Evolutionary conservation across 768 basidiomycete species (phyloP), one percentile per base, ranked within the genome.

Genomic region (Inosperma sp.): DNA sequence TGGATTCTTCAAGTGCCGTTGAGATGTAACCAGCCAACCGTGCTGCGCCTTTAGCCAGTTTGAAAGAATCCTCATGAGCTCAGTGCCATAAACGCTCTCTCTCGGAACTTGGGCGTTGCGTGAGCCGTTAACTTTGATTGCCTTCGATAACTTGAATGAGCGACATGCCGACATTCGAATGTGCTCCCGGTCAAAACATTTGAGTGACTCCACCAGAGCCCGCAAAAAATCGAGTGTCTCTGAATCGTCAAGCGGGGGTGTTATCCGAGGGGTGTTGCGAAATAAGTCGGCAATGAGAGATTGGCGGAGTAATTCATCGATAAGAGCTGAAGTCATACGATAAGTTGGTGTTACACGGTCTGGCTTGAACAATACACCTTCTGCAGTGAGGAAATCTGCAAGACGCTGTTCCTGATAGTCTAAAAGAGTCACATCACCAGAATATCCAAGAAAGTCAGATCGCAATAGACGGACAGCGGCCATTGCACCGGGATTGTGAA

Each of bases 301-400:
- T 29, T 13, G 26, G 41, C 41, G n/a, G 21, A 43, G 8, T 5
- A 43, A 29, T 43, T 29, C 41, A 43, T 43, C 41, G 41, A 42
- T 27, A 42, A 42, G 5, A 42, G 41, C 41, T 17, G 41, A 42
- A 42, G 41, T 42, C 41, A 42, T 42, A n/a, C 7, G 25, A 17
- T 27, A 27, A 1, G 41, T 42, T 27, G 41, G n/a, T 27, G 41
- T 26, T 16, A 2, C 1, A 42, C 25, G 25, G 13, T 42, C n/a
- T 17, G 40, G 40, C 40, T 42, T 42, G 41, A 42, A 0, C 19
- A 42, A 42, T 16, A 42, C 41, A 2, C 41, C 41, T 27, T 41
- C 23, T 41, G 40, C 40, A 26, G 40, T 41, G 13, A 42, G 41
- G 41, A 27, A 42, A 14, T 42, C n/a, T 27, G 41, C 41, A 16